Evolutionary conservation across 1,284 basidiomycete species (phyloP).

Genomic region (Vanrija humicola): DNA sequence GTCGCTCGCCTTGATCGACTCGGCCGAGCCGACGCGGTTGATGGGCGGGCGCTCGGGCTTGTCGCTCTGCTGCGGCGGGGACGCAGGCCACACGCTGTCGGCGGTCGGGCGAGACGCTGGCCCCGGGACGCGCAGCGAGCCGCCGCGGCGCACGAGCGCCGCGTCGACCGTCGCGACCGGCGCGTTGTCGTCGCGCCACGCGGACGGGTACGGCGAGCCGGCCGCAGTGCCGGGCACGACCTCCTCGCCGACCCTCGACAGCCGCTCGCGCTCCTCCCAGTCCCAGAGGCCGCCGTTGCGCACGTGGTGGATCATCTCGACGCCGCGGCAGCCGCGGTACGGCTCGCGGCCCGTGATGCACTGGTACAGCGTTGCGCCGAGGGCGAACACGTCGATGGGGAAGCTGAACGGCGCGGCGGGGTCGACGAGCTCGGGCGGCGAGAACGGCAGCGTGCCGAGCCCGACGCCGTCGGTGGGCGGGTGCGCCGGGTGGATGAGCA

Average conservation of each 20-base stretch:
- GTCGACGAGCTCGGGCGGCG: conserved; percentile 52
- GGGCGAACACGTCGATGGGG: conserved; percentile 53
- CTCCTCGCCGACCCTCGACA: conserved; percentile 27
- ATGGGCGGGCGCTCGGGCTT: not conserved
- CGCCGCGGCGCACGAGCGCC: conserved; percentile 24
- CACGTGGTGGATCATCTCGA: conserved; percentile 52
- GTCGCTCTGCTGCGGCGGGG: conserved; percentile 1
- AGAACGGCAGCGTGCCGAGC: conserved; percentile 53
- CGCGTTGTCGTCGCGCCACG: conserved; percentile 25
- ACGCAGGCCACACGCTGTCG: conserved; percentile 8
- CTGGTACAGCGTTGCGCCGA: conserved; percentile 52
- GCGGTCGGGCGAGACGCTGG: conserved; percentile 22
- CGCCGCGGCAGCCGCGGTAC: conserved; percentile 45
- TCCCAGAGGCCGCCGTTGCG: conserved; percentile 51
- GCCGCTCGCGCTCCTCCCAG: conserved; percentile 48
- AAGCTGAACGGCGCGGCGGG: conserved; percentile 48
- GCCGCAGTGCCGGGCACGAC: conserved; percentile 12
- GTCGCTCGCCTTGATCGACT: conserved; percentile 30
- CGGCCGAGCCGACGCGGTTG: conserved; percentile 25
- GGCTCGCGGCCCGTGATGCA: conserved; percentile 52
- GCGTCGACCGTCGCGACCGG: not conserved
- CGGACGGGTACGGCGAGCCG: conserved; percentile 36
- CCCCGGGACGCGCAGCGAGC: conserved; percentile 30
- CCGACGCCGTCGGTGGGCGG: conserved; percentile 50
- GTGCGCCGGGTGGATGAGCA: conserved; percentile 47